These are phyloP conservation scores for Xylaria nigripes DNA, from an alignment of 495 filamentous ascomycete species.

Conservation along the genomic window DNA sequence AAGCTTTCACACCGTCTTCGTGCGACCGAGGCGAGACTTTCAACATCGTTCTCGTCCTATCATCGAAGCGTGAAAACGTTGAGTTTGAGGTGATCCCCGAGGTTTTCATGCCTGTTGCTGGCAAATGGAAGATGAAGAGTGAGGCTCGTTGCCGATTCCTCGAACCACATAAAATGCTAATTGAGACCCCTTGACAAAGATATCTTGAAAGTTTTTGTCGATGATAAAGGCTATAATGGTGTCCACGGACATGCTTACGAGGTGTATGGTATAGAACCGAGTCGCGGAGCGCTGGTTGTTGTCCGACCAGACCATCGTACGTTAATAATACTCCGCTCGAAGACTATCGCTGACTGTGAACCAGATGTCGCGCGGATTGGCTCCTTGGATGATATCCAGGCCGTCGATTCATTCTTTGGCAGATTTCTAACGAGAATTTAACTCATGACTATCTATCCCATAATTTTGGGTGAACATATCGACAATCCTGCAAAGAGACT, in stretches of 20 bases:
- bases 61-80: slow-evolving; percentile 44
- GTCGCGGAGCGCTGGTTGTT: slow-evolving; percentile 49
- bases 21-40: slow-evolving; percentile 51
- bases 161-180: not conserved
- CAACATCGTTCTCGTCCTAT: slow-evolving; percentile 50
- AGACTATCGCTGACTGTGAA: slow-evolving; percentile 6
- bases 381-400: slow-evolving; percentile 11
- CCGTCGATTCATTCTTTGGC: slow-evolving; percentile 16
- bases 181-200: slow-evolving; percentile 28
- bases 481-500: not conserved
- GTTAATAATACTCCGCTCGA: slow-evolving; percentile 11
- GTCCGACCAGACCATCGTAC: slow-evolving; percentile 64
- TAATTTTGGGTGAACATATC: not conserved
- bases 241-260: slow-evolving; percentile 57
- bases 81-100: slow-evolving; percentile 52
- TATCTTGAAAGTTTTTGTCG: slow-evolving; percentile 55
- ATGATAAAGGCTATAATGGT: slow-evolving; percentile 62
- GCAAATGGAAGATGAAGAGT: slow-evolving; percentile 54
- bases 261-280: slow-evolving; percentile 47
- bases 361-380: slow-evolving; percentile 24
- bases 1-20: slow-evolving; percentile 37
- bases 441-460: not conserved
- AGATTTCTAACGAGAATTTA: slow-evolving; percentile 12
- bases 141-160: not conserved
- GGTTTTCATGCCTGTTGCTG: slow-evolving; percentile 51